Evolutionary conservation across 352 stramenopile species (phyloP).

Genomic region (Globisporangium ultimum): DNA sequence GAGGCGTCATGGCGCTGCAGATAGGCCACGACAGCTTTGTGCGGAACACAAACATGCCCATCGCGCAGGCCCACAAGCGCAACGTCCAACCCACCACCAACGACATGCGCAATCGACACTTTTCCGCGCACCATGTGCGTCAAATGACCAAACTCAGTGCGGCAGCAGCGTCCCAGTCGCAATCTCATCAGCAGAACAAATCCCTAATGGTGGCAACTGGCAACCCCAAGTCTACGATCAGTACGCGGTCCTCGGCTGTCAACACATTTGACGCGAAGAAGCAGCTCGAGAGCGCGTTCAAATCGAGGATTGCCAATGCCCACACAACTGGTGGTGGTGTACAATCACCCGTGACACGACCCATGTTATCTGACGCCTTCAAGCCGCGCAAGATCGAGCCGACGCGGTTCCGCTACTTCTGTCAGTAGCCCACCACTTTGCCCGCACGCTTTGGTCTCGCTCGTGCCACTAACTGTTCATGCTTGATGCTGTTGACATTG

Average conservation of each 20-base stretch:
- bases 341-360: constrained; percentile 23
- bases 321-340: neutral
- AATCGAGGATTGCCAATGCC: constrained; percentile 5
- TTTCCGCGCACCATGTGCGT: constrained; percentile 46
- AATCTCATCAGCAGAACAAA: neutral
- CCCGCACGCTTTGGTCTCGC: neutral
- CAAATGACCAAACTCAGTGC: constrained; percentile 42
- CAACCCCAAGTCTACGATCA: constrained; percentile 23
- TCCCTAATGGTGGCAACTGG: neutral
- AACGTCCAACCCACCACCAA: constrained; percentile 32
- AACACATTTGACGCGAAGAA: constrained; percentile 25
- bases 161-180: constrained; percentile 1
- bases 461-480: neutral
- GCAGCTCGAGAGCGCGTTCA: constrained; percentile 27
- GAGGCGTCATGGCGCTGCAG: constrained; percentile 13
- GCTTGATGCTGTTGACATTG: neutral
- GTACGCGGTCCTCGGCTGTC: constrained; percentile 19
- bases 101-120: constrained; percentile 13
- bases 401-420: constrained; percentile 83
- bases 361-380: constrained; percentile 54
- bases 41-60: constrained; percentile 26
- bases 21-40: constrained; percentile 23
- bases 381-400: constrained; percentile 63
- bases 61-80: constrained; percentile 27
- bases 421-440: constrained; percentile 26